Evolutionary conservation across 2,329 filamentous ascomycete genomes (phyloP).

Genomic region (Trichophyton simii): DNA sequence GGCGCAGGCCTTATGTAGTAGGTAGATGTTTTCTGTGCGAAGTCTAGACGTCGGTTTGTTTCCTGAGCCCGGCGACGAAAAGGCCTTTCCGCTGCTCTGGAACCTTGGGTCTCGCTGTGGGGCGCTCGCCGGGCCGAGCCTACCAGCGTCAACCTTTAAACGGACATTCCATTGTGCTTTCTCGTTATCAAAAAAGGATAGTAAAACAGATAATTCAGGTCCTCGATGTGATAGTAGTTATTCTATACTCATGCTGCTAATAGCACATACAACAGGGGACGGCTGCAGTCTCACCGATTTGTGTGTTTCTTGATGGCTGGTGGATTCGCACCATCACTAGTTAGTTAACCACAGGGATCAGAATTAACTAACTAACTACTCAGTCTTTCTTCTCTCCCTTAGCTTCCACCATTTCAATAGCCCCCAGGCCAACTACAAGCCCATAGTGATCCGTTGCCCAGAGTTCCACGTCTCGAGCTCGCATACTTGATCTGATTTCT

Average conservation of each 20-base stretch:
- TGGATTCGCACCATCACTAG: too few species aligned
- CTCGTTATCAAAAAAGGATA: too few species aligned
- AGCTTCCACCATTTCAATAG: neutral
- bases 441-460: slow-evolving; percentile 20
- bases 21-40: neutral
- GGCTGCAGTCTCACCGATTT: neutral
- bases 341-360: too few species aligned
- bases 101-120: neutral
- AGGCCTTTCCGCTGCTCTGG: neutral
- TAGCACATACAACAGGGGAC: neutral
- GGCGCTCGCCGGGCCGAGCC: neutral
- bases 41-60: neutral
- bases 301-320: neutral
- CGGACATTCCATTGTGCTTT: neutral
- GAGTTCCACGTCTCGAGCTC: slow-evolving; percentile 11
- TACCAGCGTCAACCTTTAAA: neutral
- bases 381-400: too few species aligned
- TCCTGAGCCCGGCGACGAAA: neutral
- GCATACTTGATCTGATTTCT: slow-evolving; percentile 11
- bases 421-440: slow-evolving; percentile 14
- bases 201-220: neutral
- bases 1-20: neutral
- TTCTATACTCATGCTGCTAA: neutral
- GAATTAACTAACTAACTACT: too few species aligned
- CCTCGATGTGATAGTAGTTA: neutral